Evolutionary conservation across 2,329 filamentous ascomycete species (phyloP), one percentile per base, ranked within the genome.

Genomic region (Colletotrichum tabaci): DNA sequence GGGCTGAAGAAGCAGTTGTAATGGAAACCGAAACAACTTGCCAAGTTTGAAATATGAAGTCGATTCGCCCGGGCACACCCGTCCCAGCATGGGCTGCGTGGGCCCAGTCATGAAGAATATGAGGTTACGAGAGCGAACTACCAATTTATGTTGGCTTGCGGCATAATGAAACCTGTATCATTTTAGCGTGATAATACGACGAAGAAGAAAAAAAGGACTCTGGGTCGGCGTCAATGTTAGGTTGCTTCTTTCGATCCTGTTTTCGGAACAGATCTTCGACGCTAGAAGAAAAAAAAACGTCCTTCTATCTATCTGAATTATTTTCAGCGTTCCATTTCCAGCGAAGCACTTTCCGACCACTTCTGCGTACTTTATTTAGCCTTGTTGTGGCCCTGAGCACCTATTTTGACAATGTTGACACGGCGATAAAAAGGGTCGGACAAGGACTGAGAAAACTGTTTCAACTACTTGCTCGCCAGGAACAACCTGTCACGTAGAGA

Each of bases 1-100:
- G 75, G 75, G 7, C 67, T 80, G 66, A 80, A 80, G 76, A 80
- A 80, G 75, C 71, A 76, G 61, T 65, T 77, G 26, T 71, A 53
- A 58, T 15, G 18, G 50, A 46, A 44, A 38, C 35, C 35, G 35
- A 8, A 23, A 30, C 50, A 21, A 56, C 15, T 26, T 42, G 49
- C 26, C 2, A 40, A 35, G 21, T 35, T 49, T 38, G 52, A 38
- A 38, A 38, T 38, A 44, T 2, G 23, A 56, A 67, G 35, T 60
- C 57, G 56, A 26, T 26, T 47, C 60, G 53, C 38, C 35, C 61
- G 61, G 55, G 61, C 35, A 60, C 12, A 46, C 2, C 12, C 13
- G 26, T 0, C 21, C 21, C 5, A 23, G 3, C 3, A 35, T 8
- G 16, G 4, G 30, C 8, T 38, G 9, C 3, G 18, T 35, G 50